These are phyloP conservation scores for Hypoxylon rickii DNA, from an alignment of 495 filamentous ascomycete species.

Conservation along the genomic window DNA sequence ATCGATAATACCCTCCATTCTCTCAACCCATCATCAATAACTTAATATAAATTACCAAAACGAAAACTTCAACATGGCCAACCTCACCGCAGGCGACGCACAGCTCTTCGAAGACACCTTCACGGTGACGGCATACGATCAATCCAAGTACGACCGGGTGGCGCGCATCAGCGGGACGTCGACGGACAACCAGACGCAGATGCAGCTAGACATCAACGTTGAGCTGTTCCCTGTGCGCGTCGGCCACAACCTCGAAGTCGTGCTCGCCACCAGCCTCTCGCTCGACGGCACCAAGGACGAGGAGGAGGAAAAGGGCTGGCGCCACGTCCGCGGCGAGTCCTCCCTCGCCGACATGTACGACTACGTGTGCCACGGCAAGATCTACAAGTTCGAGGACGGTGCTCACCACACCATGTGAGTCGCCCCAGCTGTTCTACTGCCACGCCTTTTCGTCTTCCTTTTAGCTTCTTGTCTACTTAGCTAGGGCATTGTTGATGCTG, in stretches of 20 bases:
- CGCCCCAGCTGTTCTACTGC: not conserved
- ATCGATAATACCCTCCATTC: no score
- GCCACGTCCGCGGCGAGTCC: conserved; percentile 72
- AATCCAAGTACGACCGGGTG: conserved; percentile 92
- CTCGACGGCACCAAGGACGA: conserved; percentile 80
- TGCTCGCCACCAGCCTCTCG: conserved; percentile 80
- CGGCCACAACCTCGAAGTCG: conserved; percentile 75
- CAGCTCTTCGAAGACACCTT: conserved; percentile 93
- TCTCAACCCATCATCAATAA: no score
- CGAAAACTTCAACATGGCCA: conserved; percentile 48
- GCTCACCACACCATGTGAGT: conserved; percentile 82
- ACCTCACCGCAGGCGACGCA: conserved; percentile 68
- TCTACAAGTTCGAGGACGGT: conserved; percentile 94
- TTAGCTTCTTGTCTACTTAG: not conserved
- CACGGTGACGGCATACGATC: conserved; percentile 74
- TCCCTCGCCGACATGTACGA: conserved; percentile 91
- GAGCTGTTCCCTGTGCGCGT: conserved; percentile 81
- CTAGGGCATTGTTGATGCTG: no score
- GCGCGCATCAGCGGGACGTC: conserved; percentile 76
- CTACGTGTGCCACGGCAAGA: conserved; percentile 97
- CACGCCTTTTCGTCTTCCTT: not conserved
- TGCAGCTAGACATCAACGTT: conserved; percentile 91
- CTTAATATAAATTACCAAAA: no score
- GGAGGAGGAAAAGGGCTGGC: conserved; percentile 68
- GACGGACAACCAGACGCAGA: conserved; percentile 67